Percentiles rank a stretch among this genome's conserved stretches.
Conservation (phyloP, 2,329 filamentous ascomycete species). For the Cryphonectria carpinicola region DNA sequence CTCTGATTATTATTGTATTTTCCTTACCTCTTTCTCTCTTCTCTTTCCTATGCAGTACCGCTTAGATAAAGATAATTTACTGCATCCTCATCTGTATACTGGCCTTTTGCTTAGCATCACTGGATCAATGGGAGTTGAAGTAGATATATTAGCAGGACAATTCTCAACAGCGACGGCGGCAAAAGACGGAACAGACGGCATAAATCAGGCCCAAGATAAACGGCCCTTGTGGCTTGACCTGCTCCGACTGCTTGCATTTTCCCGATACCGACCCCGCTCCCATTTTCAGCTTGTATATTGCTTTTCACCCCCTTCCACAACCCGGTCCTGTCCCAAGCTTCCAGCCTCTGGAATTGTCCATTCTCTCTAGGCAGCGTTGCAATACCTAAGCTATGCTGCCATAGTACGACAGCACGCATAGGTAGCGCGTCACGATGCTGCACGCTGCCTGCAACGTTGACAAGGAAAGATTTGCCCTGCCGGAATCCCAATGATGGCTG, state of each 20-base stretch:
- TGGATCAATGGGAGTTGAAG: too few species aligned
- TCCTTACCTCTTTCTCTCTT: too few species aligned
- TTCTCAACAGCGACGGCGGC: neutral
- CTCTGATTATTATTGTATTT: too few species aligned
- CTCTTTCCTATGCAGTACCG: too few species aligned
- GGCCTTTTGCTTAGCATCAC: too few species aligned
- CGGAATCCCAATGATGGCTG: neutral
- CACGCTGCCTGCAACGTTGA: neutral
- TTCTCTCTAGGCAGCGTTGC: neutral
- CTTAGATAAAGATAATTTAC: too few species aligned
- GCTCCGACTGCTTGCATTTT: neutral
- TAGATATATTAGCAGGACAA: too few species aligned
- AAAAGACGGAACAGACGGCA: neutral
- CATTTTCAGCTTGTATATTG: neutral
- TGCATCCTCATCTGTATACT: too few species aligned
- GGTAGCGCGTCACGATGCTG: slow-evolving; percentile 3
- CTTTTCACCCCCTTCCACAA: neutral
- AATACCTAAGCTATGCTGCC: neutral
- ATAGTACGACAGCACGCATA: slow-evolving; percentile 1
- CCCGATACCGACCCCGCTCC: neutral
- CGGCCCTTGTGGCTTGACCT: neutral
- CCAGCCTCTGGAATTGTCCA: neutral
- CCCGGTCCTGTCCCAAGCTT: neutral
- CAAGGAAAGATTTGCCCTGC: neutral
- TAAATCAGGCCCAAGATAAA: neutral